Evolutionary conservation across 2,329 filamentous ascomycete species (phyloP), one percentile per base, ranked within the genome.

Genomic region (Paraconiothyrium brasiliense): DNA sequence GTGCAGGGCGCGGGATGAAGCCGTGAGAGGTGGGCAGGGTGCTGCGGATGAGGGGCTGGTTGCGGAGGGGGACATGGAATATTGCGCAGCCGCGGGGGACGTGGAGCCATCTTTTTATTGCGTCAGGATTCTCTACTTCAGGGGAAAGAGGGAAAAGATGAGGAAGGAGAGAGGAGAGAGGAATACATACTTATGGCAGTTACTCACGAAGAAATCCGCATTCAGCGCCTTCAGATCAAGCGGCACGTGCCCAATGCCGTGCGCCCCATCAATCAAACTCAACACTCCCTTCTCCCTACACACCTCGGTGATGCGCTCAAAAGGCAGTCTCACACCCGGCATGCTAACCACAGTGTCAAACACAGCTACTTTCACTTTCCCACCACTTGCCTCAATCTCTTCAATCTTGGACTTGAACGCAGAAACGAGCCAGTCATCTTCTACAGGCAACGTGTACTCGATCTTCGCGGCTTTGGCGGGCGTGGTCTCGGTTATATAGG

Each of bases 131-230:
- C 14, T 10, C 8, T 37, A 20, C 20, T 27, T 34, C 7, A 14
- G 1, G 16, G 16, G 1, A 20, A 24, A 4, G 13, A 9, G n/a
- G 27, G 27, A 30, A 6, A 30, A 30, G 27, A 6, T 30, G 27
- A 30, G 27, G 27, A 6, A n/a, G 20, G 49, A 10, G 34, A 47
- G 22, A 20, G 16, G 24, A 39, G 20, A 69, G 20, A 20, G 20
- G 20, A 20, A 20, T 20, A 20, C 70, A 50, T 55, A 76, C 72
- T 76, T 77, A 57, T 76, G 74, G 27, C 89, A 92, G 76, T 97
- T 97, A 58, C 85, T 90, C 14, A 94, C 86, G 72, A 96, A 92
- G 80, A 97, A 97, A 77, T 97, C 94, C 0, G 93, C 89, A 64
- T 93, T 86, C 2, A 93, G 80, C 4, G 79, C 76, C 0, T 74